These are phyloP conservation scores for Serpula lacrymans DNA, from an alignment of 768 basidiomycete species.

Conservation along the genomic window DNA sequence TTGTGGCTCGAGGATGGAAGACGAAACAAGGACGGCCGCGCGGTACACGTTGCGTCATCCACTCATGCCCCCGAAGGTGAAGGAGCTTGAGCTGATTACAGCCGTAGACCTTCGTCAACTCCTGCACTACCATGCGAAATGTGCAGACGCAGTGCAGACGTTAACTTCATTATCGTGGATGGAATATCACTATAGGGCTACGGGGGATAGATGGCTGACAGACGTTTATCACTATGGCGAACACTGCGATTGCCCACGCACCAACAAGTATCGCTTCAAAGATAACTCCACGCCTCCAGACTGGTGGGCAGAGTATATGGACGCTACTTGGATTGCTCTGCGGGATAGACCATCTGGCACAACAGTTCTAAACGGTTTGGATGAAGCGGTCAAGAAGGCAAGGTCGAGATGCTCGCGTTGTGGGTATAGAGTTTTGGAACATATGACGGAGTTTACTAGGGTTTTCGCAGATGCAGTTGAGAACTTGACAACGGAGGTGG, in stretches of 20 bases:
- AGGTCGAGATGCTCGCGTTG: constrained; percentile 5
- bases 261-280: background rate
- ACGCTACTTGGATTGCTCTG: constrained; percentile 8
- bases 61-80: constrained; percentile 15
- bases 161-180: constrained; percentile 13
- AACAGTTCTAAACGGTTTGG: constrained; percentile 3
- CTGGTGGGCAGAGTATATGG: constrained; percentile 23
- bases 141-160: constrained; percentile 8
- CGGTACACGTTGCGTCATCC: constrained; percentile 22
- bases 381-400: background rate
- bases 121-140: constrained; percentile 16
- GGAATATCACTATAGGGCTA: too few relatives aligned
- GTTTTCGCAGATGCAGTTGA: constrained; percentile 13
- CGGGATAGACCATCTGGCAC: constrained; percentile 15
- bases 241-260: constrained; percentile 6
- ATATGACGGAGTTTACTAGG: constrained; percentile 11
- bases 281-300: too few relatives aligned
- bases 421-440: constrained; percentile 1
- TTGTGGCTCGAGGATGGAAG: constrained; percentile 15
- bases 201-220: too few relatives aligned
- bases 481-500: constrained; percentile 8
- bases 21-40: constrained; percentile 25
- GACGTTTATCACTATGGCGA: too few relatives aligned
- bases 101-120: constrained; percentile 22
- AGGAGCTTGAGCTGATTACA: constrained; percentile 24